A percentile compares a stretch with the other conserved stretches of the same genome.
Evolutionary conservation across 75 land plant genomes (phyloP).

Genomic region (Picea sitchensis): DNA sequence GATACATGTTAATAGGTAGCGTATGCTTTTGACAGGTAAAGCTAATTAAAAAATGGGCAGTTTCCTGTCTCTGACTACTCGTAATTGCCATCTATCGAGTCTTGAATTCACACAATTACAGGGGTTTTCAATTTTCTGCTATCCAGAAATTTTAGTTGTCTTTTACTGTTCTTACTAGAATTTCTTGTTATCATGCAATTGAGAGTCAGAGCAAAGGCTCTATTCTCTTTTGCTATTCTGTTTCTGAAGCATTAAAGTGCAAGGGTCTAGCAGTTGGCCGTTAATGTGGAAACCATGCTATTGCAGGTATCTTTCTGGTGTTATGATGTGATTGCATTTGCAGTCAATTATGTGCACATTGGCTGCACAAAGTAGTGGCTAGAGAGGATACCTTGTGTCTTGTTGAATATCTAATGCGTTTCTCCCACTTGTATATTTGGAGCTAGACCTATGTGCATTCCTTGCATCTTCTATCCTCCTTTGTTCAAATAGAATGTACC

Average conservation of each 20-base stretch:
- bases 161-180: not conserved
- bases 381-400: not conserved
- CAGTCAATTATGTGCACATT: not conserved
- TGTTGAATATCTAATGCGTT: not conserved
- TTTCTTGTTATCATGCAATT: not conserved
- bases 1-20: not conserved
- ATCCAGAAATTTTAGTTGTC: not conserved
- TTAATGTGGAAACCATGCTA: too few species aligned
- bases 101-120: too few species aligned
- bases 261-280: too few species aligned
- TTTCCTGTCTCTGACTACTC: not conserved
- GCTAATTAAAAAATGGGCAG: not conserved
- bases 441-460: not conserved
- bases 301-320: too few species aligned
- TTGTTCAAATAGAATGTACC: not conserved
- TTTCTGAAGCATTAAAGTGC: not conserved
- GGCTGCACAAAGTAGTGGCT: not conserved
- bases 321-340: not conserved
- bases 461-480: not conserved
- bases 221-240: not conserved
- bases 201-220: not conserved
- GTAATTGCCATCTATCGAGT: not conserved
- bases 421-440: not conserved
- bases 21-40: not conserved
- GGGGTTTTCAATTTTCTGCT: too few species aligned